phyloP scores from a whole-genome alignment of 306 rosid genomes.

The Vigna reflexopilosa region DNA sequence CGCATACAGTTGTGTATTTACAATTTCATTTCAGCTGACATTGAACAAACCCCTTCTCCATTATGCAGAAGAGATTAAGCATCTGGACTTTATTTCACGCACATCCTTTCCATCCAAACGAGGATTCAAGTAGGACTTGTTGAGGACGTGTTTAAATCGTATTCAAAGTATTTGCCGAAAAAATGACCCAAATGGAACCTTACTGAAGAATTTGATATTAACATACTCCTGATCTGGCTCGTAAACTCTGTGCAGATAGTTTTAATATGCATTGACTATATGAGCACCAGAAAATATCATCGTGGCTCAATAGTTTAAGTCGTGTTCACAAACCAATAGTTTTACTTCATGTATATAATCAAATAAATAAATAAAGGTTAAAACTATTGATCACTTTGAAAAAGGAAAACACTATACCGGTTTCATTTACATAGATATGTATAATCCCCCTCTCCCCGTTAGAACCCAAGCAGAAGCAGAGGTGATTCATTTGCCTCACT shows the following conservation, averaged over 20 bases:
- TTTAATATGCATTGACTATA: slow-evolving; percentile 11
- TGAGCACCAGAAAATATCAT: slow-evolving; percentile 1
- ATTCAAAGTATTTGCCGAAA: neutral
- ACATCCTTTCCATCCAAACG: neutral
- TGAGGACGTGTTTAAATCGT: neutral
- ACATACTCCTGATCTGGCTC: neutral
- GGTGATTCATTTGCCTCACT: slow-evolving; percentile 33
- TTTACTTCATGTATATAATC: neutral
- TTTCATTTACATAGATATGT: slow-evolving; percentile 48
- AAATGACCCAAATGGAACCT: slow-evolving; percentile 4
- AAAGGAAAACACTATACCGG: slow-evolving; percentile 31
- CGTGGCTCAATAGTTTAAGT: neutral
- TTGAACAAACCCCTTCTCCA: neutral
- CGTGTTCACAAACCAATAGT: neutral
- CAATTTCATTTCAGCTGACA: neutral
- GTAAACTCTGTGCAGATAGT: neutral
- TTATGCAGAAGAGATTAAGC: neutral
- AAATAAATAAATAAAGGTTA: neutral
- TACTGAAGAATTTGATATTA: neutral
- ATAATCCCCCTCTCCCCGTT: slow-evolving; percentile 9
- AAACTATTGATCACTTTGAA: slow-evolving; percentile 5
- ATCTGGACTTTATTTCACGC: neutral
- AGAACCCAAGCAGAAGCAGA: slow-evolving; percentile 39
- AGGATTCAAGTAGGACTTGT: neutral
- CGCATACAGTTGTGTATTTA: neutral